phyloP scores from a whole-genome alignment of 169 alveolate species.

The Perkinsus marinus region DNA sequence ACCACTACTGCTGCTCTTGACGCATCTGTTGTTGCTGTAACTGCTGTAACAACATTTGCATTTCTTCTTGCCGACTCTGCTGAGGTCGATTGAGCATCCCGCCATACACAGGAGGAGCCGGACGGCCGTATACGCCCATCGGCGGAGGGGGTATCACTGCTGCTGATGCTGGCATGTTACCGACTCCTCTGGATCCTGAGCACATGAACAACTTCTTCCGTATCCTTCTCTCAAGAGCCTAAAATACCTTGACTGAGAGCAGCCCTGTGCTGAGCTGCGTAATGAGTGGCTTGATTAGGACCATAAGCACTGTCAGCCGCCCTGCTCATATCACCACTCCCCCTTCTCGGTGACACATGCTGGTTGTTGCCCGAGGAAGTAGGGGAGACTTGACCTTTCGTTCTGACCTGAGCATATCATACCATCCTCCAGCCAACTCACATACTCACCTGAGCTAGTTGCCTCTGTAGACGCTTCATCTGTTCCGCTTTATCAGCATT shows the following conservation, averaged over 20 bases:
- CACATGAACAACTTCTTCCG: not conserved
- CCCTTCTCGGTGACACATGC: not conserved
- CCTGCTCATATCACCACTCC: too few species aligned
- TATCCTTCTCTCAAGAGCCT: not conserved
- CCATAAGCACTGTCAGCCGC: not conserved
- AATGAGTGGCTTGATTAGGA: not conserved
- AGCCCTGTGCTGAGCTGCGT: not conserved
- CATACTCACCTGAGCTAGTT: not conserved
- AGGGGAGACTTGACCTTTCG: not conserved
- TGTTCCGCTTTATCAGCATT: not conserved
- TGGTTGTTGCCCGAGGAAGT: not conserved
- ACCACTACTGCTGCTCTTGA: not conserved
- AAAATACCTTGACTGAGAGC: not conserved
- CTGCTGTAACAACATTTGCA: not conserved
- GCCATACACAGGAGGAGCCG: not conserved
- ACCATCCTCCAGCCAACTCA: not conserved
- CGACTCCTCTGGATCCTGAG: not conserved
- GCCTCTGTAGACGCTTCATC: not conserved
- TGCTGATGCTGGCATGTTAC: not conserved
- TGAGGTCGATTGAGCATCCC: not conserved
- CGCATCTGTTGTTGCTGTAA: not conserved
- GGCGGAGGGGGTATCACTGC: not conserved
- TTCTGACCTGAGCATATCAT: not conserved
- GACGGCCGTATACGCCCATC: not conserved
- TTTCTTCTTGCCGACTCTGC: not conserved